Evolutionary conservation across 2,329 filamentous ascomycete genomes (phyloP).

Genomic region (Colletotrichum navitas): DNA sequence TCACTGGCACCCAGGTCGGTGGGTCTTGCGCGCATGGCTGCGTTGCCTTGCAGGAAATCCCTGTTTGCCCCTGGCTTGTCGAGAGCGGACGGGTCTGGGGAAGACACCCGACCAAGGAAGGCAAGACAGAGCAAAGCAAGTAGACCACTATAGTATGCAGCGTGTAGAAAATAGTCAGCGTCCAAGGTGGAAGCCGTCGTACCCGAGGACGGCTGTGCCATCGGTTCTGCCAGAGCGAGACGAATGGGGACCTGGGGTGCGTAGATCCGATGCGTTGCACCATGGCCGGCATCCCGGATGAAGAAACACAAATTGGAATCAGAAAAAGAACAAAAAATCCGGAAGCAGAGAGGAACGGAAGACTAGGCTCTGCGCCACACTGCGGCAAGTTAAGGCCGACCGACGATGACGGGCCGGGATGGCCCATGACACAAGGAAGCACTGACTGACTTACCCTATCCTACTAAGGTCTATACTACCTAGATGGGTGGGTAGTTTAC

Average conservation of each 20-base stretch:
- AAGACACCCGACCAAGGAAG: constrained; percentile 5
- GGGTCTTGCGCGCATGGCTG: not conserved
- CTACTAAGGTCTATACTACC: too few relatives aligned
- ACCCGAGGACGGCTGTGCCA: constrained; percentile 14
- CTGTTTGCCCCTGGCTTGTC: constrained; percentile 26
- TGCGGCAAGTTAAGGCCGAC: constrained; percentile 30
- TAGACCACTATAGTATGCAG: too few relatives aligned
- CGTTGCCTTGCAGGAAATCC: constrained; percentile 17
- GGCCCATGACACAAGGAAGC: not conserved
- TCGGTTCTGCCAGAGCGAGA: constrained; percentile 23
- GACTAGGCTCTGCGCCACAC: not conserved
- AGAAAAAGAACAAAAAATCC: not conserved
- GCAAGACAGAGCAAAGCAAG: not conserved
- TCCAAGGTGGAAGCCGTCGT: constrained; percentile 21
- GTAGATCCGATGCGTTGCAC: constrained; percentile 28
- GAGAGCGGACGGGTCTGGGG: constrained; percentile 8
- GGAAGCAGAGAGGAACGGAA: not conserved
- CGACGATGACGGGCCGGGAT: constrained; percentile 31
- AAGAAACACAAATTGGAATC: not conserved
- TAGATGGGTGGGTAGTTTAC: not conserved
- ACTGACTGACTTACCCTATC: not conserved
- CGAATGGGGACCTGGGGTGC: constrained; percentile 27
- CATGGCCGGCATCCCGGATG: not conserved
- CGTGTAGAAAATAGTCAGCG: not conserved
- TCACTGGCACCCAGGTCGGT: not conserved